phyloP scores from a whole-genome alignment of 345 rosid species.

The Tarenaya hassleriana region DNA sequence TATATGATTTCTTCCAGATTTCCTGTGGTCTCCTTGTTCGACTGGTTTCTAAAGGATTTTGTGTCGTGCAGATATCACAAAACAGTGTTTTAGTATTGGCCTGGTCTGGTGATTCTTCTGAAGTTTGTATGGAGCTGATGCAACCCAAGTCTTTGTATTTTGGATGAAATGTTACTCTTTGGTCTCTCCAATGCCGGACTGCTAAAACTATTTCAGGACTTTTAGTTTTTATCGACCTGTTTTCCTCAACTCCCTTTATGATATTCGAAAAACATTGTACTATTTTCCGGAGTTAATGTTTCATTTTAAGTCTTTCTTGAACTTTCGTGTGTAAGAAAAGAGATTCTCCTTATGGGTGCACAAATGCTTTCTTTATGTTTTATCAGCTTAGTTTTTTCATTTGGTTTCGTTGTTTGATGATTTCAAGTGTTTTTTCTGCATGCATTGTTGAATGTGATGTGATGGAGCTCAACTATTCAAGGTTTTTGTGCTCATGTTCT shows the following conservation, averaged over 20 bases:
- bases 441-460: slow-evolving; percentile 19
- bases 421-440: slow-evolving; percentile 16
- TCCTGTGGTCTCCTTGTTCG: slow-evolving; percentile 8
- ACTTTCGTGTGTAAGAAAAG: slow-evolving; percentile 29
- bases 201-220: slow-evolving; percentile 41
- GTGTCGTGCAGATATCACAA: slow-evolving; percentile 78
- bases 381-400: slow-evolving; percentile 1
- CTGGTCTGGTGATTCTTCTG: slow-evolving; percentile 84
- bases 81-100: slow-evolving; percentile 71
- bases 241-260: slow-evolving; percentile 22
- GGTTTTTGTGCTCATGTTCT: too few relatives aligned
- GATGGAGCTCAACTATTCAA: too few relatives aligned
- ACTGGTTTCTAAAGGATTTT: slow-evolving; percentile 26
- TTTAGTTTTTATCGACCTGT: slow-evolving; percentile 26
- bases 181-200: slow-evolving; percentile 42
- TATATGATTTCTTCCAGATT: background rate
- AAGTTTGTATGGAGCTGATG: slow-evolving; percentile 74
- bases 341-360: slow-evolving; percentile 7
- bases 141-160: slow-evolving; percentile 69
- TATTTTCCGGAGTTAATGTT: too few relatives aligned
- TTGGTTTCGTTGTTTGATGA: slow-evolving; percentile 9
- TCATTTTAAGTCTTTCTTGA: slow-evolving; percentile 23
- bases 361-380: slow-evolving; percentile 5
- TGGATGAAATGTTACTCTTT: slow-evolving; percentile 49
- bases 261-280: slow-evolving; percentile 26